Conservation (phyloP, 1,284 basidiomycete genomes). For the Mycosarcoma maydis region DNA sequence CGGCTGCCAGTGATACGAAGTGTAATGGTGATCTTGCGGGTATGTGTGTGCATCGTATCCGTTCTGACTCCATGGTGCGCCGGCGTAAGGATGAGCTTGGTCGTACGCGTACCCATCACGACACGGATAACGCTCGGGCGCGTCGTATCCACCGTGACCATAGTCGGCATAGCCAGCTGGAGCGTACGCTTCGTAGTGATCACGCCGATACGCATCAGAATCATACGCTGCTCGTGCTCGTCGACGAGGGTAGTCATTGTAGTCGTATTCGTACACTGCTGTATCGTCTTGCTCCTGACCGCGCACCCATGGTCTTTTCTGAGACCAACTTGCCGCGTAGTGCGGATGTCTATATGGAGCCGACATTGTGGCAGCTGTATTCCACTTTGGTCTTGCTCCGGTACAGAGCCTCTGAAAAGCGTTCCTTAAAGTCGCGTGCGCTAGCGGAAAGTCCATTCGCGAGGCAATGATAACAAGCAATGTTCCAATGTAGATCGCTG, state of each 20-base stretch:
- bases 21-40: neutral
- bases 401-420: neutral
- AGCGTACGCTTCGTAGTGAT: constrained; percentile 6
- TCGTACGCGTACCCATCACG: neutral
- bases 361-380: constrained; percentile 7
- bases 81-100: constrained; percentile 1
- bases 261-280: neutral
- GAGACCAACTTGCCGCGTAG: constrained; percentile 3
- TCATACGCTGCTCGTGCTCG: neutral
- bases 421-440: too few species aligned
- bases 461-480: too few species aligned
- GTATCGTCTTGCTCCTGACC: neutral
- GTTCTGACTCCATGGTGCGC: neutral
- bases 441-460: too few species aligned
- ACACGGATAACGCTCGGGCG: constrained; percentile 3
- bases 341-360: constrained; percentile 12
- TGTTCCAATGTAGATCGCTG: too few species aligned
- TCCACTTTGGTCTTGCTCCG: too few species aligned
- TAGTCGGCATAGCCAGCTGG: neutral
- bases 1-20: neutral
- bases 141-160: neutral
- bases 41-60: constrained; percentile 4
- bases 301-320: constrained; percentile 4
- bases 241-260: neutral
- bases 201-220: too few species aligned